A percentile compares a stretch with the other conserved stretches of the same genome.
phyloP scores from a whole-genome alignment of 2,329 filamentous ascomycete genomes.

The Ophiostoma triangulosporum region DNA sequence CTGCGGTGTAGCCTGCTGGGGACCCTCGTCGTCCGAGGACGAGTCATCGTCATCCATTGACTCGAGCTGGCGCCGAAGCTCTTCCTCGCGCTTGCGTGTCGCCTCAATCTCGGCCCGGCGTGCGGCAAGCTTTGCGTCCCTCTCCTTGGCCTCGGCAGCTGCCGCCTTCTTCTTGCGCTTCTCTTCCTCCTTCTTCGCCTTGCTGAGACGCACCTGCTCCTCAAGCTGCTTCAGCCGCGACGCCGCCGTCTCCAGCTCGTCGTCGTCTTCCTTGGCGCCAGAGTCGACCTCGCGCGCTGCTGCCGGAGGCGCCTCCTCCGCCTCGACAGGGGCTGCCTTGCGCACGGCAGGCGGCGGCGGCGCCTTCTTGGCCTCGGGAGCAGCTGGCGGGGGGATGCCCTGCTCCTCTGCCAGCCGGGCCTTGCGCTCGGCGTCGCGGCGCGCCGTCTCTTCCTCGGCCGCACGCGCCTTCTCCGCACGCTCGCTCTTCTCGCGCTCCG shows the following conservation, averaged over 20 bases:
- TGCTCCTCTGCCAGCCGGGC: constrained; percentile 70
- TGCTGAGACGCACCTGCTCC: constrained; percentile 85
- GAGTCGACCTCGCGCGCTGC: constrained; percentile 61
- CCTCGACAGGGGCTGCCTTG: constrained; percentile 23
- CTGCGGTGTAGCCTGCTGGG: constrained; percentile 52
- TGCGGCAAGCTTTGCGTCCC: constrained; percentile 70
- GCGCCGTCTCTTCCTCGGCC: constrained; percentile 88
- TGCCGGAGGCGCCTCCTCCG: constrained; percentile 44
- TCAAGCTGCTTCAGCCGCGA: constrained; percentile 79
- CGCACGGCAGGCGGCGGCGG: constrained; percentile 44
- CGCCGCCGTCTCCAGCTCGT: constrained; percentile 65
- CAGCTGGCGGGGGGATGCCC: constrained; percentile 43
- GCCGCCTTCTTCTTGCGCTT: constrained; percentile 86
- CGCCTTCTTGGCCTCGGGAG: constrained; percentile 45
- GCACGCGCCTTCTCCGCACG: constrained; percentile 74
- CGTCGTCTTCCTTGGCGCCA: constrained; percentile 60
- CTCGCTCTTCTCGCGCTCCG: constrained; percentile 79
- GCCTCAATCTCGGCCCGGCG: constrained; percentile 87
- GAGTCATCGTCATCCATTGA: constrained; percentile 49
- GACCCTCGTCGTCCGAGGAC: constrained; percentile 66
- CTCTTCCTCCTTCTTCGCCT: constrained; percentile 92
- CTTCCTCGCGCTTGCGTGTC: constrained; percentile 76
- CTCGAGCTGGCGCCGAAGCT: constrained; percentile 78
- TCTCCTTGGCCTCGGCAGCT: constrained; percentile 72
- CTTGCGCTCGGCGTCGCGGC: constrained; percentile 76